Evolutionary conservation across 1,139 yeast genomes (phyloP), one percentile per base, ranked within the genome.

Genomic region (Pichia sp.): DNA sequence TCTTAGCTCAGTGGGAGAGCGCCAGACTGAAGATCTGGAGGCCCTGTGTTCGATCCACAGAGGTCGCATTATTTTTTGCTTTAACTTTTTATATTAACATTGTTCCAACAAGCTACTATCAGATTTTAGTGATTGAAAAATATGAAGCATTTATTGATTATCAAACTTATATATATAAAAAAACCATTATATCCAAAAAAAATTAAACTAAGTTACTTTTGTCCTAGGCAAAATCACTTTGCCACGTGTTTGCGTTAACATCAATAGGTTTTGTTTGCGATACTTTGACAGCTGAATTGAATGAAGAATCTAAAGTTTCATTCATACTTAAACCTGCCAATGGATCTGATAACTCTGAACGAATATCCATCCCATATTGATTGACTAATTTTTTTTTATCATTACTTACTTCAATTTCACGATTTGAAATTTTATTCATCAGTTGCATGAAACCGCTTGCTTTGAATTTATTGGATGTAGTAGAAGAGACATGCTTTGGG

Each of bases 31-130:
- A 80, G 86, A 80, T 82, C 89, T 82, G 86, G 75, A 82, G 87
- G 90, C 82, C 87, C 84, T 80, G 89, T 80, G 90, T 82, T 82
- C 90, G 84, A 82, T 81, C 89, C 90, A 80, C 89, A 82, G 84
- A 81, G 78, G 70, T 78, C 86, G 89, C 90, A 82, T 61, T 53
- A 6, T 16, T 33, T 46, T 34, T 35, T 46, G 16, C 16, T 16
- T 16, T 16, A 16, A 16, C 16, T 16, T 16, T 16, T 16, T 16
- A 16, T 16, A 16, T 16, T 16, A 16, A 16, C 16, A 16, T 16
- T 16, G 16, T 16, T 16, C 16, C 16, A 16, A 16, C 16, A 16
- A 16, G 16, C 16, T 16, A 16, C 16, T 16, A 16, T 16, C 16
- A 16, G 16, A 16, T 16, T 16, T 16, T 16, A 16, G 16, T 16